Base-by-base conservation (phyloP, 805 yeast species). In the Cyberlindnera americana region DNA sequence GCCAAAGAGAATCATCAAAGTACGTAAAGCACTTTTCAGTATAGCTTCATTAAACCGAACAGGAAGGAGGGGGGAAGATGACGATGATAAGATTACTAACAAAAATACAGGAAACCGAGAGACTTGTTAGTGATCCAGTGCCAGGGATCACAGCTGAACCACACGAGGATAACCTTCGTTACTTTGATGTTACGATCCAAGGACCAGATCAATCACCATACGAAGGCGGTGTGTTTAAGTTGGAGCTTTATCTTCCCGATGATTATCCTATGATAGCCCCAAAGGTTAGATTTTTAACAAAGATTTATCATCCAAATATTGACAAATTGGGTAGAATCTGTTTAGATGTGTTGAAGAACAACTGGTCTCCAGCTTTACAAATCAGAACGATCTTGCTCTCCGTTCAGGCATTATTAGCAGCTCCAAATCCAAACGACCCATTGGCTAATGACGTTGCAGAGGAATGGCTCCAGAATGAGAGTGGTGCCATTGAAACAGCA, bases 221-320 rank as follows among this genome's bases (percentile, higher is more conserved):
- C 58, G 96, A 91, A 57, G 88, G 89, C 28, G 86, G 86, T 21
- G 55, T 67, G 4, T 93, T 93, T 67, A 72, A 83, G 50, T 68
- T 93, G 43, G 99, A 93, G 62, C 69, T 93, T 47, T 93, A 75
- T 58, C 65, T 93, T 48, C 98, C 99, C 2, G 97, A 93, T 57
- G 99, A 93, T 58, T 93, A 93, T 62, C 99, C 99, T 11, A 84
- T 91, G 97, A 88, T 87, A 56, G 95, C 99, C 0, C 99, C 99
- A 37, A 90, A 89, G 60, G 95, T 93, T 38, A 75, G 99, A 43
- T 93, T 93, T 54, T 66, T 93, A 47, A 93, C 99, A 22, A 87
- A 82, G 62, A 90, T 93, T 19, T 93, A 93, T 62, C 99, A 93
- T 59, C 99, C 96, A 30, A 93, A 93, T 62, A 93, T 93, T 52